Evolutionary conservation across 352 stramenopile genomes (phyloP).

Genomic region (Hyaloperonospora brassicae): DNA sequence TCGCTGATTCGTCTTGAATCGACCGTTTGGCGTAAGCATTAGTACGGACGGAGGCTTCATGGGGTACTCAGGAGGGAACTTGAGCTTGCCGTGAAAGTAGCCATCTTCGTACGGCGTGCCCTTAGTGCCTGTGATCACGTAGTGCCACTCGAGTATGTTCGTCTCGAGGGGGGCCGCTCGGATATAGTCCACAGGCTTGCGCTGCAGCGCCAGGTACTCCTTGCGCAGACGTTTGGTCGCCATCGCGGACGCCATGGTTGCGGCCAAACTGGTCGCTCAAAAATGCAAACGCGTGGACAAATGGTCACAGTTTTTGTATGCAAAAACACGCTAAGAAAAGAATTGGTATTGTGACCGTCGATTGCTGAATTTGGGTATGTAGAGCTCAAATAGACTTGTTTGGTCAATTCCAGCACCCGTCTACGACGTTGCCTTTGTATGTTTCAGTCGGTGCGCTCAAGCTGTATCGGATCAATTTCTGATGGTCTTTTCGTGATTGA

Average conservation of each 20-base stretch:
- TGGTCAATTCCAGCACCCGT: no score
- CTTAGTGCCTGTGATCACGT: slow-evolving; percentile 82
- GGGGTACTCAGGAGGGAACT: slow-evolving; percentile 92
- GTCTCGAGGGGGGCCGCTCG: slow-evolving; percentile 81
- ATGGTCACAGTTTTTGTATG: no score
- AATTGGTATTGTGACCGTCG: no score
- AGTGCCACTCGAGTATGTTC: slow-evolving; percentile 96
- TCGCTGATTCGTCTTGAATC: slow-evolving; percentile 91
- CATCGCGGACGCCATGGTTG: slow-evolving; percentile 64
- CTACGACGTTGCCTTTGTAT: no score
- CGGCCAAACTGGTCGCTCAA: background rate
- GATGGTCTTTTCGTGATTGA: no score
- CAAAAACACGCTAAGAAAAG: no score
- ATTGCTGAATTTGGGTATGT: no score
- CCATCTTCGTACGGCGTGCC: slow-evolving; percentile 81
- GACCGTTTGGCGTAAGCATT: slow-evolving; percentile 91
- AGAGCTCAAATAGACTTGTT: no score
- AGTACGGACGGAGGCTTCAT: slow-evolving; percentile 93
- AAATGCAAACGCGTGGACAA: no score
- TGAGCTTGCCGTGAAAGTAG: slow-evolving; percentile 88
- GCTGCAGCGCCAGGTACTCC: slow-evolving; percentile 86
- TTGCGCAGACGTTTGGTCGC: slow-evolving; percentile 89
- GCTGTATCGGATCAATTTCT: no score
- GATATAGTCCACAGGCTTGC: slow-evolving; percentile 89
- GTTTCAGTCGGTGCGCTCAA: no score